These are phyloP conservation scores for Brassica carinata DNA, from an alignment of 345 rosid genomes.

Conservation along the genomic window DNA sequence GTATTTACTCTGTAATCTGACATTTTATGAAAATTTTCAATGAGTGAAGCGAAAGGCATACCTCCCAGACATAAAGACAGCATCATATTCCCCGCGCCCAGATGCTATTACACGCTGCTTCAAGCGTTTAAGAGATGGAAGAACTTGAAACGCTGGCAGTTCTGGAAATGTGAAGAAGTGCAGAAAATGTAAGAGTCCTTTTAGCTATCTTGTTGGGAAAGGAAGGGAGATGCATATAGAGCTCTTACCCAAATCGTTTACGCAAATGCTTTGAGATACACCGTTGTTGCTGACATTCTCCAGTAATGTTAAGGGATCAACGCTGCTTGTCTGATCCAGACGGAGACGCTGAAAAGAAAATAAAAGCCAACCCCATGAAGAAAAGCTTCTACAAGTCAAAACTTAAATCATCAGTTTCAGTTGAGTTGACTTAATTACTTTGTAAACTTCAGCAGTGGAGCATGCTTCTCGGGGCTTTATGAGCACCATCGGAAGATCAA, in stretches of 20 bases:
- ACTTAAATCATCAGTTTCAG: slow-evolving; percentile 1
- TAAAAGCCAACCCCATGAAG: slow-evolving; percentile 17
- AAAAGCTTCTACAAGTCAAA: slow-evolving; percentile 1
- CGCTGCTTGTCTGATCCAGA: slow-evolving; percentile 69
- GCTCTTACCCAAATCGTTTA: slow-evolving; percentile 86
- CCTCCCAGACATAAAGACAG: slow-evolving; percentile 98
- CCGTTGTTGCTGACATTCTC: slow-evolving; percentile 72
- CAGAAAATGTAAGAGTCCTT: slow-evolving; percentile 8
- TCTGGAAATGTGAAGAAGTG: slow-evolving; percentile 51
- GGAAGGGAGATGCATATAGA: slow-evolving; percentile 10
- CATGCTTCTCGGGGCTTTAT: slow-evolving; percentile 90
- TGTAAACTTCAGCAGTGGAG: slow-evolving; percentile 93
- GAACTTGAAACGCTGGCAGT: slow-evolving; percentile 87
- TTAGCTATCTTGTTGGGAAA: slow-evolving; percentile 3
- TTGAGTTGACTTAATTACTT: slow-evolving; percentile 46
- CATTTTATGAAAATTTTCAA: neutral
- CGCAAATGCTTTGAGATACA: slow-evolving; percentile 80
- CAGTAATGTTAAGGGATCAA: slow-evolving; percentile 72
- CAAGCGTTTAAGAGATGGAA: slow-evolving; percentile 83
- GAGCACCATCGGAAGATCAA: slow-evolving; percentile 79
- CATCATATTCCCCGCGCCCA: slow-evolving; percentile 83
- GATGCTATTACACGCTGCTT: slow-evolving; percentile 81
- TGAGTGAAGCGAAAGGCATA: slow-evolving; percentile 26
- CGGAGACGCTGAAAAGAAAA: slow-evolving; percentile 54
- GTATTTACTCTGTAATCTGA: neutral